A percentile compares a stretch with the other conserved stretches of the same genome.
phyloP scores from a whole-genome alignment of 192 early-diverging fungal genomes.

The Coemansia guatemalensis region DNA sequence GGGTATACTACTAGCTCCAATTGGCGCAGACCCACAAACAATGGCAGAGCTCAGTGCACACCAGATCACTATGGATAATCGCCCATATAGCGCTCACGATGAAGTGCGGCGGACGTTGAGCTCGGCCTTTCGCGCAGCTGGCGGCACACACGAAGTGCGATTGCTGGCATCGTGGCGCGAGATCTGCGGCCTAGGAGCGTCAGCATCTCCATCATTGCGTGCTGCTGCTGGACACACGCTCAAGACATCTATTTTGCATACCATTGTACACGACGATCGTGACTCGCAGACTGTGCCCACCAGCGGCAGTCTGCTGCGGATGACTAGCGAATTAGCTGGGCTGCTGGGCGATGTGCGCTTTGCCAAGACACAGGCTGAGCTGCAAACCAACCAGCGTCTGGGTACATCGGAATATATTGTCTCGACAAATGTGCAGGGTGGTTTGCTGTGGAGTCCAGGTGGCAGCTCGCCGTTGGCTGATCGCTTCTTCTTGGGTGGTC shows the following conservation, averaged over 20 bases:
- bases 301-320: constrained; percentile 57
- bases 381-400: constrained; percentile 61
- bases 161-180: constrained; percentile 81
- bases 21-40: constrained; percentile 70
- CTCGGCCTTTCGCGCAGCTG: constrained; percentile 35
- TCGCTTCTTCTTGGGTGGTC: constrained; percentile 88
- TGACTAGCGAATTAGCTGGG: constrained; percentile 71
- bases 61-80: constrained; percentile 64
- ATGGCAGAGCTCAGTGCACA: constrained; percentile 64
- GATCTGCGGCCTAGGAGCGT: constrained; percentile 55
- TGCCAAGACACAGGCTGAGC: constrained; percentile 67
- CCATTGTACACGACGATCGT: constrained; percentile 67
- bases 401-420: constrained; percentile 55
- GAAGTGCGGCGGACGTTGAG: constrained; percentile 65
- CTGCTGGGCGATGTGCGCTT: constrained; percentile 74
- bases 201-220: constrained; percentile 60
- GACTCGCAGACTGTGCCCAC: constrained; percentile 80
- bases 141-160: constrained; percentile 60
- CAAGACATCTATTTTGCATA: constrained; percentile 76
- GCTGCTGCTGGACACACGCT: constrained; percentile 79
- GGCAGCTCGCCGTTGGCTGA: constrained; percentile 70
- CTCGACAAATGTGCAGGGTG: constrained; percentile 56
- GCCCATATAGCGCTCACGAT: constrained; percentile 69
- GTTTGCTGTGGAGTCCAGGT: constrained; percentile 64
- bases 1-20: constrained; percentile 61